Evolutionary conservation across 768 basidiomycete genomes (phyloP).

Genomic region (Lyophyllum shimeji): DNA sequence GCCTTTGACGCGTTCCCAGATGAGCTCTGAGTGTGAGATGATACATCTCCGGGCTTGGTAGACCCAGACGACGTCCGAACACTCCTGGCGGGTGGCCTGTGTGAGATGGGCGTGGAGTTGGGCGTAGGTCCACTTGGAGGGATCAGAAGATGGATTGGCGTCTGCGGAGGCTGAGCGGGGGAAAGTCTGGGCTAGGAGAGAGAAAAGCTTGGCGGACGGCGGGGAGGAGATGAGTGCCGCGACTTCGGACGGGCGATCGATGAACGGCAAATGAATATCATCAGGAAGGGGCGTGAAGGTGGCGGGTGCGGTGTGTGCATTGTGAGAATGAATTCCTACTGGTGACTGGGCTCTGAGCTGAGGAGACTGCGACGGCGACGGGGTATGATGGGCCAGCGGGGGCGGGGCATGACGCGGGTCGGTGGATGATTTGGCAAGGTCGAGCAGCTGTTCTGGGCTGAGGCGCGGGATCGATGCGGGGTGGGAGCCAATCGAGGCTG

Average conservation of each 20-base stretch:
- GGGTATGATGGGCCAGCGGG: slow-evolving; percentile 16
- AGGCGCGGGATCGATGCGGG: slow-evolving; percentile 45
- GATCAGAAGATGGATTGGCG: slow-evolving; percentile 47
- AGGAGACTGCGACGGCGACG: slow-evolving; percentile 18
- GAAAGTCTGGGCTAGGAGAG: slow-evolving; percentile 73
- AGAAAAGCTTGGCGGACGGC: slow-evolving; percentile 70
- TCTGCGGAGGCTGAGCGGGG: slow-evolving; percentile 26
- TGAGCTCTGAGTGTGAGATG: slow-evolving; percentile 73
- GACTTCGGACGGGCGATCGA: slow-evolving; percentile 81
- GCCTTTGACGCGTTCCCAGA: slow-evolving; percentile 90
- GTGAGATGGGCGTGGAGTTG: slow-evolving; percentile 74
- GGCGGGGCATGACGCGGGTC: slow-evolving; percentile 29
- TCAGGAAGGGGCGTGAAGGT: slow-evolving; percentile 76
- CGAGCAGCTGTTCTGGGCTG: slow-evolving; percentile 72
- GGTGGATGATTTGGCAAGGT: slow-evolving; percentile 66
- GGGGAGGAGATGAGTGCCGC: slow-evolving; percentile 59
- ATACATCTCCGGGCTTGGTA: slow-evolving; percentile 73
- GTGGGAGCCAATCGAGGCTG: slow-evolving; percentile 25
- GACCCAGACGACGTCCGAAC: slow-evolving; percentile 74
- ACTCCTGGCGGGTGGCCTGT: slow-evolving; percentile 56
- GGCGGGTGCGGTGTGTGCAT: slow-evolving; percentile 36
- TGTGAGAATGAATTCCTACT: slow-evolving; percentile 7
- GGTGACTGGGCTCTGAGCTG: slow-evolving; percentile 22
- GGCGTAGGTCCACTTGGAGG: slow-evolving; percentile 67
- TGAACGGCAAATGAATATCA: slow-evolving; percentile 81